Conservation (phyloP, 805 yeast species). For the Metschnikowia borealis region DNA sequence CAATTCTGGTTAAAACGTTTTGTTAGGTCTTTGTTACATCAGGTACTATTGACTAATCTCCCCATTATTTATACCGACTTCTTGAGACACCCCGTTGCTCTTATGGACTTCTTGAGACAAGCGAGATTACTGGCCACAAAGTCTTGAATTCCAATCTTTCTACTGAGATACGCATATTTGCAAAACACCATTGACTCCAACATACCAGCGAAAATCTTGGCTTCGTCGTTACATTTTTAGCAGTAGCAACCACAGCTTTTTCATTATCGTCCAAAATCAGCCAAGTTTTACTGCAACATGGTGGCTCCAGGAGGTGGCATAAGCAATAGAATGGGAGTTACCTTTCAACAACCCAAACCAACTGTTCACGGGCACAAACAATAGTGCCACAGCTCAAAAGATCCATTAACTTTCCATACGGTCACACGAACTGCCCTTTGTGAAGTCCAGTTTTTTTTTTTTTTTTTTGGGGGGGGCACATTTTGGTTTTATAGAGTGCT, state of each 20-base stretch:
- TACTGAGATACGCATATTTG: too few relatives aligned
- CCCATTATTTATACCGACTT: too few relatives aligned
- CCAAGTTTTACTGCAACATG: constrained; percentile 89
- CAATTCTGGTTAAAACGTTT: too few relatives aligned
- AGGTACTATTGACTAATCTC: too few relatives aligned
- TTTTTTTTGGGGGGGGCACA: constrained; percentile 39
- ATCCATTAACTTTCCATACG: constrained; percentile 83
- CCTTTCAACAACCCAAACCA: constrained; percentile 82
- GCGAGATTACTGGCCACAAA: too few relatives aligned
- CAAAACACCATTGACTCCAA: too few relatives aligned
- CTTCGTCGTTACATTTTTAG: constrained; percentile 85
- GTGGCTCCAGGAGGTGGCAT: constrained; percentile 58
- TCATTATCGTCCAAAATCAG: constrained; percentile 68
- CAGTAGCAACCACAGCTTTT: constrained; percentile 76
- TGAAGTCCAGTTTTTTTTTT: constrained; percentile 25
- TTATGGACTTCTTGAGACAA: too few relatives aligned
- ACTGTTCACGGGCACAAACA: constrained; percentile 93
- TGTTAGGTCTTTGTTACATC: too few relatives aligned
- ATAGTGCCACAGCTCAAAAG: constrained; percentile 83
- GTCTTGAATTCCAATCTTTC: too few relatives aligned
- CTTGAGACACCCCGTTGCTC: too few relatives aligned
- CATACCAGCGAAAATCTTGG: constrained; percentile 43
- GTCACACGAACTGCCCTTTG: constrained; percentile 57
- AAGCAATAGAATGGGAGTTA: constrained; percentile 79
- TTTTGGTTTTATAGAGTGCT: constrained; percentile 58